Evolutionary conservation across 257 asterid genomes (phyloP), one percentile per base, ranked within the genome.

Genomic region (Pogostemon cablin): DNA sequence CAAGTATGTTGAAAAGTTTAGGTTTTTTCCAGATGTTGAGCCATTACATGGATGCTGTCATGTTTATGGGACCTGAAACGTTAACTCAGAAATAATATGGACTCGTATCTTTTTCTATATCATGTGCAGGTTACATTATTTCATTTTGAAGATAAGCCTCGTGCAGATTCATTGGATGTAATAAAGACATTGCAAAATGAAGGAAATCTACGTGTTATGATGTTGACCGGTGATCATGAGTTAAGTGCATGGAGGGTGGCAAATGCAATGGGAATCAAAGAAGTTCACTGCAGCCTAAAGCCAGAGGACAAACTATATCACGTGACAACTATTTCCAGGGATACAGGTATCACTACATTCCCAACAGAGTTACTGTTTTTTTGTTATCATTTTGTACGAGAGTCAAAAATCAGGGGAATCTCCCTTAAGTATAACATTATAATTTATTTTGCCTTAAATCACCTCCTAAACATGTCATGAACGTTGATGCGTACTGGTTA

Each of bases 301-400:
- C 99, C 99, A 0, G 99, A 95, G 85, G 99, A 95, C 80, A 95
- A 95, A 79, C 89, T 95, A 63, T 88, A 81, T 83, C 99, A 91
- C 0, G 99, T 91, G 55, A 88, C 95, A 9, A 83, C 78, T 53
- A 89, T 88, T 71, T 84, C 98, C 6, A 80, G 96, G 82, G 97
- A 91, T 81, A 80, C 96, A 72, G 98, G 99, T 89, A 71, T 15
- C 52, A 25, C 34, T 40, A 58, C 54, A 55, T 74, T 54, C 46
- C 72, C 25, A 47, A 53, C 6, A 15, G 15, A 57, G 42, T 61
- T 17, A 9, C 46, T 57, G 2, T 46, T 41, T 38, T 25, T 25
- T 25, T 25, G 32, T 25, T 20, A 25, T 25, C 32, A 25, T 25
- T 25, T 25, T 25, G 32, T 25, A 25, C 32, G 32, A 25, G 32